Evolutionary conservation across 768 basidiomycete species (phyloP).

Genomic region (Serendipita indica): DNA sequence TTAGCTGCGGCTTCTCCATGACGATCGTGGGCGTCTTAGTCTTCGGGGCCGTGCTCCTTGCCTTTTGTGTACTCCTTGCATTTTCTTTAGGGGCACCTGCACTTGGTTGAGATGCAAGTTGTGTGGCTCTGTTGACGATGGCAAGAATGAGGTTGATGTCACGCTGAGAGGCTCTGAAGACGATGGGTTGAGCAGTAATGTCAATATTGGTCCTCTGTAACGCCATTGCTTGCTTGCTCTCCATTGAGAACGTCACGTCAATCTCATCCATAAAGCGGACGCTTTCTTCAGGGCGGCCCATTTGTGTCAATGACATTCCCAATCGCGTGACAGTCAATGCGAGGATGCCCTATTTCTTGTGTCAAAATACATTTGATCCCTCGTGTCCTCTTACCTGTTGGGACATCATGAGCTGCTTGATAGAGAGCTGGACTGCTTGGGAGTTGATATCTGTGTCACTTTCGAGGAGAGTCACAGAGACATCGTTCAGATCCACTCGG

Average conservation of each 20-base stretch:
- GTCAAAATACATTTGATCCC: conserved; percentile 3
- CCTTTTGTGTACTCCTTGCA: conserved; percentile 11
- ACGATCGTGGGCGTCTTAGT: not conserved
- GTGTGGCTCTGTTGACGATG: conserved; percentile 75
- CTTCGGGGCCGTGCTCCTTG: conserved; percentile 15
- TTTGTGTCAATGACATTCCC: conserved; percentile 86
- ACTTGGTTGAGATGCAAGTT: conserved; percentile 41
- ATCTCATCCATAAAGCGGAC: conserved; percentile 90
- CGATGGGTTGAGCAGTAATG: conserved; percentile 61
- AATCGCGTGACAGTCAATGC: conserved; percentile 66
- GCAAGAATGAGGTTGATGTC: conserved; percentile 81
- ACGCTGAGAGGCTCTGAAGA: conserved; percentile 89
- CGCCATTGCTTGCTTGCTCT: conserved; percentile 46
- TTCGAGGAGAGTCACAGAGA: conserved; percentile 78
- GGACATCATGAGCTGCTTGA: conserved; percentile 73
- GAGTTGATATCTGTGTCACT: conserved; percentile 63
- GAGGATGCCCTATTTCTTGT: conserved; percentile 44
- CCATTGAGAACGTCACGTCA: conserved; percentile 74
- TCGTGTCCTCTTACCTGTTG: conserved; percentile 51
- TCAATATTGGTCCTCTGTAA: conserved; percentile 76
- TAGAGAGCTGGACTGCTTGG: conserved; percentile 73
- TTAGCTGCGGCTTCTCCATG: conserved; percentile 27
- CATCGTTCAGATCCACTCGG: conserved; percentile 78
- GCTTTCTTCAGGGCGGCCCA: conserved; percentile 69
- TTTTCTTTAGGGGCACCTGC: not conserved